Evolutionary conservation across 371 early-diverging fungal genomes (phyloP).

Genomic region (Parasitella parasitica): DNA sequence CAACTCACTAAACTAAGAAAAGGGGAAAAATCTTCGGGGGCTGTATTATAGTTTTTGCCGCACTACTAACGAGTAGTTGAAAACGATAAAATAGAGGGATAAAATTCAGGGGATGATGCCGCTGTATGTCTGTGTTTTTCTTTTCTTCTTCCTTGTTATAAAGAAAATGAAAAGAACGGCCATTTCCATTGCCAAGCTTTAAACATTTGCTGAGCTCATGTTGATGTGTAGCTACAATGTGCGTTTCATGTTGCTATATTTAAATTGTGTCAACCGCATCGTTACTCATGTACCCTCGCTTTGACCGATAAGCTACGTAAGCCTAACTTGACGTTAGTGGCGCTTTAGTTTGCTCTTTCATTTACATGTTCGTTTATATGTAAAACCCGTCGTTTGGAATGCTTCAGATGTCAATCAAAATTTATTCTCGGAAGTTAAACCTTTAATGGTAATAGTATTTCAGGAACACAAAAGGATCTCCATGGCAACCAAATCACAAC

Average conservation of each 20-base stretch:
- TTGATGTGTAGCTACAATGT: background rate
- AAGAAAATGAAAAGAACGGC: background rate
- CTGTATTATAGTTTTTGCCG: background rate
- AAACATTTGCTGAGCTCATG: background rate
- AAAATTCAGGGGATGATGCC: background rate
- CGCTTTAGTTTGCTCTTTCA: background rate
- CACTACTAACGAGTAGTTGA: background rate
- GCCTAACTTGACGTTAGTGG: too few relatives aligned
- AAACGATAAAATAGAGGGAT: background rate
- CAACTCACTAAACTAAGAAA: slow-evolving; percentile 3
- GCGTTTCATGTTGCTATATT: background rate
- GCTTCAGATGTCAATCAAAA: background rate
- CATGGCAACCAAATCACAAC: background rate
- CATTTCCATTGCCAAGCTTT: background rate
- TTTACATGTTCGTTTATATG: background rate
- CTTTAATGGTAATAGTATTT: background rate
- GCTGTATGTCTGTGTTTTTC: background rate
- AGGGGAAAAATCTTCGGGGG: background rate
- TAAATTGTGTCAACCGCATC: background rate
- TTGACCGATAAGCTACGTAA: background rate
- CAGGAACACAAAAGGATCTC: background rate
- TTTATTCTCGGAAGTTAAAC: background rate
- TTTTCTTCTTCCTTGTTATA: background rate
- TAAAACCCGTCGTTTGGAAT: background rate
- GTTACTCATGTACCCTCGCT: background rate